These are phyloP conservation scores for Blastobotrys proliferans DNA, from an alignment of 1,139 yeast genomes.

Conservation along the genomic window DNA sequence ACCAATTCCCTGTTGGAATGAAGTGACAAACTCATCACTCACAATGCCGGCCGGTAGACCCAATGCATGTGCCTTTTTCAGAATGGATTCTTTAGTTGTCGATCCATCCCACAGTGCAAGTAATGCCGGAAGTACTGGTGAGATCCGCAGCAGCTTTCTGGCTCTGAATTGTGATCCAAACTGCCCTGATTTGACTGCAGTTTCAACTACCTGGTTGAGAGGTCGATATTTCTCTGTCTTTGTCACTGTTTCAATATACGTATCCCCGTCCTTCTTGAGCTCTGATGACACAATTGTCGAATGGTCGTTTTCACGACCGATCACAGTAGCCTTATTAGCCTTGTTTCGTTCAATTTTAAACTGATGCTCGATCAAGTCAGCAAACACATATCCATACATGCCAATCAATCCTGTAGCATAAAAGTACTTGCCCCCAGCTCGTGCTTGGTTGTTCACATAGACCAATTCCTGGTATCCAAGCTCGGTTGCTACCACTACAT, in stretches of 20 bases:
- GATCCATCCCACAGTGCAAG: constrained; percentile 45
- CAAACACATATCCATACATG: constrained; percentile 73
- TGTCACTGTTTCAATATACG: constrained; percentile 48
- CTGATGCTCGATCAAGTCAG: constrained; percentile 67
- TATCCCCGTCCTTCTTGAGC: constrained; percentile 40
- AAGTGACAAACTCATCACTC: constrained; percentile 24
- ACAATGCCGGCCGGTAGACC: constrained; percentile 41
- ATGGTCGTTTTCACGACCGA: constrained; percentile 47
- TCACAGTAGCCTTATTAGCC: constrained; percentile 43
- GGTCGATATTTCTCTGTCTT: constrained; percentile 51
- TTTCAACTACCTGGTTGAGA: constrained; percentile 38
- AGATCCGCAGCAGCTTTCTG: constrained; percentile 56
- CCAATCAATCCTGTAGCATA: constrained; percentile 74
- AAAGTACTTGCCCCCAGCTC: constrained; percentile 57
- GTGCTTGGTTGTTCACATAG: constrained; percentile 47
- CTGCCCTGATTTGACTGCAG: constrained; percentile 27
- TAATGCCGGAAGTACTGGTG: constrained; percentile 59
- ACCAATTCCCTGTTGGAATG: constrained; percentile 36
- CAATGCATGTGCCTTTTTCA: constrained; percentile 28
- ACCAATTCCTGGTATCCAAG: constrained; percentile 40
- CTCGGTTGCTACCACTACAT: constrained; percentile 74
- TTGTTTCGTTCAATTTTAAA: constrained; percentile 50
- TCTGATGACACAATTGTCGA: constrained; percentile 52
- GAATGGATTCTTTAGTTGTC: background rate
- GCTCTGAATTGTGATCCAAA: constrained; percentile 38